A percentile compares a stretch with the other conserved stretches of the same genome.
Conservation (phyloP, 495 filamentous ascomycete species). For the Aspergillus panamensis region DNA sequence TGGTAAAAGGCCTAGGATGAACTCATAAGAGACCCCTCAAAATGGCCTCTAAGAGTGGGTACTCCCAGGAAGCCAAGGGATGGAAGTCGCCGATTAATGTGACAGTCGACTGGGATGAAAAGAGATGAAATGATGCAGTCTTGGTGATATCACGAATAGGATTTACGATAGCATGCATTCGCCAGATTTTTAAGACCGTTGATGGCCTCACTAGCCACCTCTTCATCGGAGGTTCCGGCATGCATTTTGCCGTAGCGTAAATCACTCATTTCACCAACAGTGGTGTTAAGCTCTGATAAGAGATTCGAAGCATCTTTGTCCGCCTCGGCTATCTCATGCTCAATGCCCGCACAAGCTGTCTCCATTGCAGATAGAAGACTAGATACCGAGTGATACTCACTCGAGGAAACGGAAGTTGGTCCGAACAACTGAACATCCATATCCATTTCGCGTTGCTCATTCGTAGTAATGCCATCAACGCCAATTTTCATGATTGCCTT, state of each 20-base stretch:
- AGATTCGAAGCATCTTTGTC: constrained; percentile 61
- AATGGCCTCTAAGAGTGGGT: too few relatives aligned
- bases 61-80: too few relatives aligned
- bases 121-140: neutral
- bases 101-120: too few relatives aligned
- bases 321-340: constrained; percentile 59
- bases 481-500: constrained; percentile 52
- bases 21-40: too few relatives aligned
- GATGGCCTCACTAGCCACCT: constrained; percentile 58
- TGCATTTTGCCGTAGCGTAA: constrained; percentile 74
- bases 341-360: constrained; percentile 58
- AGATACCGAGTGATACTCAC: constrained; percentile 54
- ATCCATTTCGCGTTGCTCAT: constrained; percentile 69
- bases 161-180: constrained; percentile 52
- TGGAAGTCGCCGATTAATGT: too few relatives aligned
- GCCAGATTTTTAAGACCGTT: constrained; percentile 55
- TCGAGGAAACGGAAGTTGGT: constrained; percentile 35
- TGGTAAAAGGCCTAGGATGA: too few relatives aligned
- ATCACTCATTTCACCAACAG: constrained; percentile 72
- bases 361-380: constrained; percentile 68
- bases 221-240: constrained; percentile 48
- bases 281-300: constrained; percentile 57
- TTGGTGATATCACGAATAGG: neutral
- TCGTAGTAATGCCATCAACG: constrained; percentile 46
- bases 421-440: constrained; percentile 71